A percentile compares a stretch with the other conserved stretches of the same genome.
Evolutionary conservation across 345 rosid genomes (phyloP).

Genomic region (Passiflora organensis): DNA sequence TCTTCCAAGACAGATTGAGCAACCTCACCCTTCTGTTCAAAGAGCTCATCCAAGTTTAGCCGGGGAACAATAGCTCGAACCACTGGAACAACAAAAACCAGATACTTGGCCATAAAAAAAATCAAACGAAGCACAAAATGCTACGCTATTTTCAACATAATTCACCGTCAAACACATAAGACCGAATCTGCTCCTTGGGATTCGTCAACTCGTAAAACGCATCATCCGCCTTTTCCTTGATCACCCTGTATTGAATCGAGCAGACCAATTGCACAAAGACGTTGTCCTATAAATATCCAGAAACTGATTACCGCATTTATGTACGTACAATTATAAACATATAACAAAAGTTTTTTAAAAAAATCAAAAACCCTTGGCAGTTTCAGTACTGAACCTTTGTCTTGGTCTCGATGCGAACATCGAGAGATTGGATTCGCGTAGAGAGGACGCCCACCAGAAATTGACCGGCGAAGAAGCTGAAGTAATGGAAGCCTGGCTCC

Average conservation of each 20-base stretch:
- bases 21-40: slow-evolving; percentile 97
- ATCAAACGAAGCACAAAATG: not conserved
- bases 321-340: no score
- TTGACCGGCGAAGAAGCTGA: slow-evolving; percentile 70
- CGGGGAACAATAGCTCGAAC: slow-evolving; percentile 93
- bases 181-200: slow-evolving; percentile 90
- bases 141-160: no score
- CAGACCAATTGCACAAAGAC: slow-evolving; percentile 93
- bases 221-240: slow-evolving; percentile 77
- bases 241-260: slow-evolving; percentile 85
- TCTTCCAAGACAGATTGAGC: slow-evolving; percentile 92
- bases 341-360: no score
- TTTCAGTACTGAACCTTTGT: slow-evolving; percentile 58
- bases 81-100: slow-evolving; percentile 35
- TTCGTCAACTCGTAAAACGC: slow-evolving; percentile 94
- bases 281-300: slow-evolving; percentile 58
- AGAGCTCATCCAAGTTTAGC: slow-evolving; percentile 81
- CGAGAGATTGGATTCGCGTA: slow-evolving; percentile 80
- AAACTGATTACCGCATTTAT: not conserved
- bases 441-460: slow-evolving; percentile 83
- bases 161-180: slow-evolving; percentile 91
- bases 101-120: not conserved
- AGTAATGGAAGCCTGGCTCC: slow-evolving; percentile 70
- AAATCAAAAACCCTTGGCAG: not conserved
- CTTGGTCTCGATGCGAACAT: slow-evolving; percentile 88